Evolutionary conservation across 108 stramenopile genomes (phyloP), one percentile per base, ranked within the genome.

Genomic region (Cyclotella cryptica): DNA sequence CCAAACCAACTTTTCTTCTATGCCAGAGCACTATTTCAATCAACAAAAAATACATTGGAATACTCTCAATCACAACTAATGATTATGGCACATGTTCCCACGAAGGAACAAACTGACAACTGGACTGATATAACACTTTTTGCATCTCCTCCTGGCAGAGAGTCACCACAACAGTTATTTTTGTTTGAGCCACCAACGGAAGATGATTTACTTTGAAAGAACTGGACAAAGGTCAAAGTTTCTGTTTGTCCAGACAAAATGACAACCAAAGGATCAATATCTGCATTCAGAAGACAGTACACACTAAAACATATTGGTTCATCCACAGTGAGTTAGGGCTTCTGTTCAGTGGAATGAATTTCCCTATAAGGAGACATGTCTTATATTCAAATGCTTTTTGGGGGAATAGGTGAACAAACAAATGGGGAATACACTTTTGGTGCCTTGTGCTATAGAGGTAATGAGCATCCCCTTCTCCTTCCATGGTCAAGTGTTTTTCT

Each of bases 51-150:
- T 18, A 57, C 75, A 4, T n/a, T n/a, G n/a, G n/a, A n/a, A n/a
- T n/a, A n/a, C n/a, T n/a, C n/a, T n/a, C n/a, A n/a, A n/a, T n/a
- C n/a, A n/a, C 66, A 77, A 14, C 27, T 28, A 21, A 66, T 77
- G 14, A 39, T 61, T 26, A 77, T 77, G 75, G n/a, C 40, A 47
- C 57, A 67, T 22, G 43, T 77, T 19, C 75, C 75, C 22, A 18
- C 43, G 14, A 10, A 44, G 12, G 18, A 40, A 59, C 12, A 46
- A 17, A 13, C 18, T 68, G 18, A 22, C 10, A 30, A 30, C 44
- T 35, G 40, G 30, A 27, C 10, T 26, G 27, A 6, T 17, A 59
- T 59, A 26, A 59, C 28, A 29, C 24, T 59, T 26, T 59, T 30
- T 29, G 58, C 58, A 15, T 9, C 58, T 6, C 5, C 7, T 17